phyloP scores from a whole-genome alignment of 257 asterid genomes.

The Avicennia marina region DNA sequence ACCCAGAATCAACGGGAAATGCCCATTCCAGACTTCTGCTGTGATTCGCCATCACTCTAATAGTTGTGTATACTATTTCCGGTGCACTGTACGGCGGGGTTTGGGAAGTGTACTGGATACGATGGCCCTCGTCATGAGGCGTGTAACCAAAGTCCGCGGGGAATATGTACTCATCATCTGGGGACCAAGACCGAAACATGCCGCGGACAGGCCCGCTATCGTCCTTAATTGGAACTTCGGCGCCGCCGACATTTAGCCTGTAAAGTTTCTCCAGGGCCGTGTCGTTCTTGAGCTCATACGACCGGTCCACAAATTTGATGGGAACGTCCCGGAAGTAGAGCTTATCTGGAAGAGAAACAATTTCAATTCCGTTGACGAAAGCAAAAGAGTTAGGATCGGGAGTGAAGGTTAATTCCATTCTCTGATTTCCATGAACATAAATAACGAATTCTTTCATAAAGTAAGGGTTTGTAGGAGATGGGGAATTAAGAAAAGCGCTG shows the following conservation, averaged over 20 bases:
- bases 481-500: constrained; percentile 8
- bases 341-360: constrained; percentile 41
- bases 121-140: constrained; percentile 23
- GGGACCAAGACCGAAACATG: constrained; percentile 80
- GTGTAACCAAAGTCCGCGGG: constrained; percentile 50
- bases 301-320: not conserved
- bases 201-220: constrained; percentile 37
- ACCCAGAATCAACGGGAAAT: constrained; percentile 63
- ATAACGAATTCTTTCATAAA: constrained; percentile 24
- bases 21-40: constrained; percentile 60
- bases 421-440: constrained; percentile 16
- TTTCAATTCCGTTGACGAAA: constrained; percentile 60
- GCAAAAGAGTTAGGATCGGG: constrained; percentile 37
- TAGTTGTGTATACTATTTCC: constrained; percentile 41
- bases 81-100: constrained; percentile 59
- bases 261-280: constrained; percentile 56
- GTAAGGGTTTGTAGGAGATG: not conserved
- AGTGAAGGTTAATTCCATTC: constrained; percentile 26
- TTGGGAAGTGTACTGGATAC: constrained; percentile 30
- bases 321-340: constrained; percentile 22
- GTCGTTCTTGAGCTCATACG: constrained; percentile 1
- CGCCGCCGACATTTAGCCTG: constrained; percentile 82
- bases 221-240: constrained; percentile 38
- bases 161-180: constrained; percentile 48
- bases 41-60: constrained; percentile 56